Base-by-base conservation (phyloP, 257 asterid genomes). In the Jacaranda mimosifolia region DNA sequence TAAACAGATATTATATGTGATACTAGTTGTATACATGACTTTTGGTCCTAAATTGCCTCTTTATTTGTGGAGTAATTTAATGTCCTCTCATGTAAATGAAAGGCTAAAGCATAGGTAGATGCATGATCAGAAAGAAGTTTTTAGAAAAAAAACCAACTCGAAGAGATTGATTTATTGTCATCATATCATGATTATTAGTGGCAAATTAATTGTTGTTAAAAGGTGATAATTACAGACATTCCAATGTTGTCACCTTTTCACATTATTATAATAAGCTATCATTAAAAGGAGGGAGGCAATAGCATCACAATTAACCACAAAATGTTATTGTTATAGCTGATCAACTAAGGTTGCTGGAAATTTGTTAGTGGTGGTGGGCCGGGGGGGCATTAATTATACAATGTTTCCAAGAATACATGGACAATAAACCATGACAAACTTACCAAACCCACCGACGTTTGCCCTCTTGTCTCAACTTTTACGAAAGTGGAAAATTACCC, bases 1-100 rank as follows among this genome's bases (percentile, higher is more conserved):
- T n/a, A n/a, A n/a, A n/a, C n/a, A n/a, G n/a, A n/a, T n/a, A n/a
- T n/a, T n/a, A 5, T 9, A 5, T 42, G 46, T 42, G 9, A 9
- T 42, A 9, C 45, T 52, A 52, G 7, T 10, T 4, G 15, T 9
- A 52, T 14, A 52, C 6, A 57, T 19, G 63, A 19, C 63, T 8
- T 59, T 59, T 59, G 65, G 40, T 9, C 42, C 40, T n/a, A n/a
- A 38, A 26, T 9, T 70, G 60, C 26, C 65, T 19, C 45, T 43
- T 52, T 2, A 26, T 56, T 71, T 0, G 3, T 19, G 36, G 32
- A 58, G 48, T n/a, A n/a, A n/a, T 39, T 45, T 58, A 58, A 72
- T 45, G 77, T 18, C 77, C 46, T 72, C 58, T 58, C 32, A 72
- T 14, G 32, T 40, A 42, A 63, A 59, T 21, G 77, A 72, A 72